Percentiles rank a stretch among this genome's conserved stretches.
These are phyloP conservation scores for Quercus lobata DNA, from an alignment of 331 rosid species.

Conservation along the genomic window DNA sequence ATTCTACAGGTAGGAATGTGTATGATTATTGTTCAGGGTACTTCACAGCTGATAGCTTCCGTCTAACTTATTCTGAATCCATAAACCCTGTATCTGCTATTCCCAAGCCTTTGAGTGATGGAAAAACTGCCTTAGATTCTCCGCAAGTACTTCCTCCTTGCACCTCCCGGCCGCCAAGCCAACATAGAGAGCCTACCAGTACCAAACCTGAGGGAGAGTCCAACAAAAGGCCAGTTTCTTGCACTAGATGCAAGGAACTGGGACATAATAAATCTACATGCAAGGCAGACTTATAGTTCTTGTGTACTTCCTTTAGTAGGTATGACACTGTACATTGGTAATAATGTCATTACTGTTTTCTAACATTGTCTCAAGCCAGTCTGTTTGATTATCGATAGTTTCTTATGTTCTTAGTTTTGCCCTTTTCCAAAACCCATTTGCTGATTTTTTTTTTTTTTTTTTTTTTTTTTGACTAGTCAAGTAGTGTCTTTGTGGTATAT, in stretches of 20 bases:
- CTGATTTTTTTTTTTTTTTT: not conserved
- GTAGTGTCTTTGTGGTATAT: not conserved
- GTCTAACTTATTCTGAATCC: slow-evolving; percentile 28
- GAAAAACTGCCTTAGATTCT: not conserved
- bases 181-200: slow-evolving; percentile 23
- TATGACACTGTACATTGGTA: not conserved
- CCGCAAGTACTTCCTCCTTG: slow-evolving; percentile 47
- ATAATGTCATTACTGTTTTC: not conserved
- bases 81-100: slow-evolving; percentile 24
- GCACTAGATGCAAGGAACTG: slow-evolving; percentile 42
- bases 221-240: slow-evolving; percentile 32
- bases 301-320: not conserved
- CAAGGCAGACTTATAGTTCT: slow-evolving; percentile 29
- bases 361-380: not conserved
- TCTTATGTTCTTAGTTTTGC: not conserved
- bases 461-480: not conserved
- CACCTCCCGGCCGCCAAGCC: slow-evolving; percentile 23
- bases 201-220: slow-evolving; percentile 3
- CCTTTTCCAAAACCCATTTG: not conserved
- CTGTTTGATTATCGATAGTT: not conserved
- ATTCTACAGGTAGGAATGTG: slow-evolving; percentile 25
- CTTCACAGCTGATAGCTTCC: slow-evolving; percentile 29
- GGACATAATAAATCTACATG: slow-evolving; percentile 58
- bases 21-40: slow-evolving; percentile 38
- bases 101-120: slow-evolving; percentile 9